Evolutionary conservation across 306 rosid species (phyloP), one percentile per base, ranked within the genome.

Genomic region (Astragalus glycyphyllos): DNA sequence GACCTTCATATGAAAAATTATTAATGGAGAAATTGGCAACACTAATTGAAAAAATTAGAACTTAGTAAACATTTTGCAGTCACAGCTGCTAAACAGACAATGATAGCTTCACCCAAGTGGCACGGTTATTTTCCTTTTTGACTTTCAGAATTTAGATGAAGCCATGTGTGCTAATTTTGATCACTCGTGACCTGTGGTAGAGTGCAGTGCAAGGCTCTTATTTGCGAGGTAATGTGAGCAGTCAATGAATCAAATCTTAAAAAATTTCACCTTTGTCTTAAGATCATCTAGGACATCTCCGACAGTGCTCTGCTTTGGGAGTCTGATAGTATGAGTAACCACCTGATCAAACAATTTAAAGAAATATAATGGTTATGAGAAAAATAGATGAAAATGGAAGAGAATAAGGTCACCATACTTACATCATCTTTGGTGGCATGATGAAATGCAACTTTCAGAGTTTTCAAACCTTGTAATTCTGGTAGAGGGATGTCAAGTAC

Each of bases 401-500:
- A 74, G 60, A 78, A 59, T 75, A 76, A 60, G 42, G 40, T 44
- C 42, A 59, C 57, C 46, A 54, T 73, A 86, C 92, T 88, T 84
- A 91, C 92, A 81, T 91, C 92, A 60, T 91, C 97, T 74, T 88
- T 86, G 29, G 90, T 86, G 63, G 92, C 91, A 79, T 82, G 85
- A 80, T 85, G 96, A 77, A 88, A 91, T 73, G 96, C 89, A 11
- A 91, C 92, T 79, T 91, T 91, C 79, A 91, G 86, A 59, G 92
- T 91, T 81, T 88, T 88, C 79, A 91, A 78, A 67, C 89, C 92
- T 88, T 91, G 96, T 70, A 91, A 80, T 77, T 88, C 96, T 58
- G 97, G 96, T 65, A 91, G 81, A 74, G 97, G 96, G 72, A 91
- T 91, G 83, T 91, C 97, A 73, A 91, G 86, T 32, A 91, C 87